Conservation (phyloP, 305 asterid genomes). For the Fraxinus dipetala region DNA sequence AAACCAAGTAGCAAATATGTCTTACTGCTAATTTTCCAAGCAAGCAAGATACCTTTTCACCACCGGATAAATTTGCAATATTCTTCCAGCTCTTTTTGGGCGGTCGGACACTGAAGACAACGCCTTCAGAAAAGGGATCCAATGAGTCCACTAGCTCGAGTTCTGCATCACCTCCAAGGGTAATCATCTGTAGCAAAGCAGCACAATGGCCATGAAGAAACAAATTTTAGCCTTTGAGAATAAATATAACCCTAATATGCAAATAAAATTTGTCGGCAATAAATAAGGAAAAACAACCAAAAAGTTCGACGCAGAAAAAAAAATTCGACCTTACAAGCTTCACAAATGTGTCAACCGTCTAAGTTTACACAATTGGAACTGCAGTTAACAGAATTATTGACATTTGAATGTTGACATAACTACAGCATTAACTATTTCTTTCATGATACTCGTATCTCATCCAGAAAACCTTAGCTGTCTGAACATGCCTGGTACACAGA, state of each 20-base stretch:
- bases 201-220: background rate
- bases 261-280: background rate
- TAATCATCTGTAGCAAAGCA: constrained; percentile 66
- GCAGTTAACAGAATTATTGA: background rate
- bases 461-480: background rate
- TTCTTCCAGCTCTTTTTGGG: constrained; percentile 99
- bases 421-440: background rate
- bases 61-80: constrained; percentile 93
- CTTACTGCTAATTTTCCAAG: background rate
- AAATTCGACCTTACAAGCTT: background rate
- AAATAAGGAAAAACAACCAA: background rate
- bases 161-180: constrained; percentile 98
- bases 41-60: constrained; percentile 68
- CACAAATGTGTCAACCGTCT: background rate
- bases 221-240: background rate
- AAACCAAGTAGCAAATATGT: background rate
- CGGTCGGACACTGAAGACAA: constrained; percentile 93
- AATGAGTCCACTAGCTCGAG: constrained; percentile 91
- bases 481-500: constrained; percentile 2
- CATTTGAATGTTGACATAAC: background rate
- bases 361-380: background rate
- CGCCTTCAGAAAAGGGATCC: constrained; percentile 98
- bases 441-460: background rate
- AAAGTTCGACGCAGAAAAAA: background rate
- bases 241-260: background rate